These are phyloP conservation scores for Diaporthe ampelina DNA, from an alignment of 2,329 filamentous ascomycete species.

Conservation along the genomic window DNA sequence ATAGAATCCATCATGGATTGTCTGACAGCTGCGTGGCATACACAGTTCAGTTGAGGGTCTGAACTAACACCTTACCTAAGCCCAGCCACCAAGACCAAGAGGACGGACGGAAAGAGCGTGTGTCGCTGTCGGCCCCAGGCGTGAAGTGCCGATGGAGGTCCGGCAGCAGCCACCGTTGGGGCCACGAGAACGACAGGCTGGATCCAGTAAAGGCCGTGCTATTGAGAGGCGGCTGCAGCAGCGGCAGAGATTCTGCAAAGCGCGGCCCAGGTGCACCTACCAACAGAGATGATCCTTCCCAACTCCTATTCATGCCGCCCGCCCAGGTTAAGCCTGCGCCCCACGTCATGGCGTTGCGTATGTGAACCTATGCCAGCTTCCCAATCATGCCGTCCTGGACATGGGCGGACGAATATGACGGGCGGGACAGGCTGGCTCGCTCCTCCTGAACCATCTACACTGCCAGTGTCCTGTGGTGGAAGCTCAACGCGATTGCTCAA, in stretches of 20 bases:
- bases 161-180: not conserved
- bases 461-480: not conserved
- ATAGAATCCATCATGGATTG: conserved; percentile 26
- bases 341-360: conserved; percentile 13
- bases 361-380: not conserved
- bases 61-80: conserved; percentile 14
- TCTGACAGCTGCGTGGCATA: conserved; percentile 18
- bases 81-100: not conserved
- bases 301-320: conserved; percentile 14
- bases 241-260: not conserved
- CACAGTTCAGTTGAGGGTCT: conserved; percentile 4
- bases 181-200: not conserved
- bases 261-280: not conserved
- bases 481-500: conserved; percentile 1
- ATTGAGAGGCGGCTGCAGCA: not conserved
- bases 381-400: not conserved
- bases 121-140: not conserved
- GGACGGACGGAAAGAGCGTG: not conserved
- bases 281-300: not conserved
- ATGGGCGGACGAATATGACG: not conserved
- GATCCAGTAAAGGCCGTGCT: not conserved
- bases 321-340: not conserved
- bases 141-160: not conserved
- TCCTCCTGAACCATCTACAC: not conserved
- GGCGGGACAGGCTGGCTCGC: not conserved